Conservation (phyloP, 2,329 filamentous ascomycete genomes). For the Trichoderma afroharzianum region DNA sequence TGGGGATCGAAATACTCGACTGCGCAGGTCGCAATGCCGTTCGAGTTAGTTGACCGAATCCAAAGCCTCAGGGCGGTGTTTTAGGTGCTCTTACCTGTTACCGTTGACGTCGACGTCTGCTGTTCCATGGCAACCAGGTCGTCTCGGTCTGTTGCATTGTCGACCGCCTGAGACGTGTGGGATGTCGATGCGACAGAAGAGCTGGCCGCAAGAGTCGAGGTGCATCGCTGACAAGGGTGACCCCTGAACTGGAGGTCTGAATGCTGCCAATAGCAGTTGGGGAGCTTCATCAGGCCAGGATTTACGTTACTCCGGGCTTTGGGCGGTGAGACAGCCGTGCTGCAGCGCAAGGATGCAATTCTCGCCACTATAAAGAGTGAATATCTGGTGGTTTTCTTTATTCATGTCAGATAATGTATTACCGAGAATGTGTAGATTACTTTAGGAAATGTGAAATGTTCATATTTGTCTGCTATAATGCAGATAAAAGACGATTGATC, state of each 20-base stretch:
- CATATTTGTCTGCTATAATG: neutral
- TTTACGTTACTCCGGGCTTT: slow-evolving; percentile 27
- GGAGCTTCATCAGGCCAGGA: slow-evolving; percentile 20
- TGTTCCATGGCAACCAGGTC: slow-evolving; percentile 54
- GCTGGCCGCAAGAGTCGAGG: slow-evolving; percentile 14
- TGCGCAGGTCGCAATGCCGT: slow-evolving; percentile 34
- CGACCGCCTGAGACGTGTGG: slow-evolving; percentile 19
- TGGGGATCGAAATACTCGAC: slow-evolving; percentile 97
- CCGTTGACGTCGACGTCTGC: slow-evolving; percentile 69
- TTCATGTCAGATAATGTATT: neutral
- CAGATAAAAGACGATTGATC: neutral
- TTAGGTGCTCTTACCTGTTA: slow-evolving; percentile 56
- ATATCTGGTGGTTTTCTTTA: neutral
- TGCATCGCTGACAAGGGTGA: slow-evolving; percentile 10
- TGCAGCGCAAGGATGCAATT: neutral
- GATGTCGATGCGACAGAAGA: slow-evolving; percentile 6
- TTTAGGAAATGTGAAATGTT: neutral
- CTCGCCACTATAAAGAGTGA: neutral
- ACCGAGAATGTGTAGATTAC: neutral
- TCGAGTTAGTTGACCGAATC: neutral
- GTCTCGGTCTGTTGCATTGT: slow-evolving; percentile 29
- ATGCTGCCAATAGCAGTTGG: neutral
- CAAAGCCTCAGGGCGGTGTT: neutral
- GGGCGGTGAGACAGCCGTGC: slow-evolving; percentile 23
- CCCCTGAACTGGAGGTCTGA: neutral